Base-by-base conservation (phyloP, 306 rosid genomes). In the Glycine soja region DNA sequence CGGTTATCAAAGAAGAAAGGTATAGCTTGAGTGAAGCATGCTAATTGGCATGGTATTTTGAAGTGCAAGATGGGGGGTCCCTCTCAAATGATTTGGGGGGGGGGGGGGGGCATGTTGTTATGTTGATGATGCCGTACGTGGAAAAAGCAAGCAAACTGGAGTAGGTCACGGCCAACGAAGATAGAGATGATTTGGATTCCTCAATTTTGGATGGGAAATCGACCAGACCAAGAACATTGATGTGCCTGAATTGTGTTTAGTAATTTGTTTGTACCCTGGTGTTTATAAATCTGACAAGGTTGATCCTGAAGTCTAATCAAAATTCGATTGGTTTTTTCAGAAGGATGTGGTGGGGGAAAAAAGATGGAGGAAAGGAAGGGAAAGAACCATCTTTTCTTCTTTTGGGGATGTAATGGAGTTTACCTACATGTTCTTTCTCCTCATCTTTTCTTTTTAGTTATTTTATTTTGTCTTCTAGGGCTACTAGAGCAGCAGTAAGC, bases 231-330 rank as follows among this genome's bases (percentile, higher is more conserved):
- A 24, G 65, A 54, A 19, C 40, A 51, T 57, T 34, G 80, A 85
- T 81, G 85, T 82, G 87, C 77, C 75, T 83, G 85, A 73, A 73
- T 65, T 75, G 82, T 74, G 84, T 87, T 87, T 83, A 80, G 80
- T 73, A 80, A 86, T 80, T 62, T 79, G 61, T 83, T 19, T 85
- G 92, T 92, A 72, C 68, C 86, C 87, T 73, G 38, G 78, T 90
- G 93, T 91, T 82, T 83, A 91, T 88, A 89, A 24, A 63, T 84
- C 90, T 90, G 97, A 90, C 90, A 69, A 87, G 89, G 88, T 84
- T 79, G 88, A 82, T 84, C 30, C 53, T 78, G 80, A 69, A 73
- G 74, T 86, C 90, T 79, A 81, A 87, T 87, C 89, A 76, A 84
- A 84, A 86, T 85, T 87, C 81, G 74, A 84, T 90, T 91, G 92